Evolutionary conservation across 2,329 filamentous ascomycete genomes (phyloP).

Genomic region (Fusarium paranaense): DNA sequence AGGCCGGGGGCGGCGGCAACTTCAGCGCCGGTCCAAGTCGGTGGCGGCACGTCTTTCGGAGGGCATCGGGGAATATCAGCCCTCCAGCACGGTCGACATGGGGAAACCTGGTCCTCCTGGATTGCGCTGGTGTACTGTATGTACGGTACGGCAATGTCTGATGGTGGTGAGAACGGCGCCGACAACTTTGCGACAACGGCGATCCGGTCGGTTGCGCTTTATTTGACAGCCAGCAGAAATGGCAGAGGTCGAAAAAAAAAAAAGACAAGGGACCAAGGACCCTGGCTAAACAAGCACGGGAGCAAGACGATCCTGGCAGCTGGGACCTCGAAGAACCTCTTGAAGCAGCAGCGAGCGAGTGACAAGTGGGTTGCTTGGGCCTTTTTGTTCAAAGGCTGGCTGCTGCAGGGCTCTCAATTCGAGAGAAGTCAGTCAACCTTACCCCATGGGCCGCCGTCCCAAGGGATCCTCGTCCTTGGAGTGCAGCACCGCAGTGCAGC

Average conservation of each 20-base stretch:
- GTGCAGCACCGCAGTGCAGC: background rate
- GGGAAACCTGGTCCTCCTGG: background rate
- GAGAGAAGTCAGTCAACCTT: background rate
- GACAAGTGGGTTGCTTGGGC: constrained; percentile 4
- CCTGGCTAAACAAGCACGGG: background rate
- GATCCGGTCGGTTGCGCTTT: constrained; percentile 25
- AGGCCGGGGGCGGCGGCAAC: background rate
- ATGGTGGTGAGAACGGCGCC: background rate
- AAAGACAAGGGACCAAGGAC: constrained; percentile 10
- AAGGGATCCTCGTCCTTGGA: constrained; percentile 6
- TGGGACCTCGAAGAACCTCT: background rate
- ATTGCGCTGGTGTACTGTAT: background rate
- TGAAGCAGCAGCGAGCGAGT: background rate
- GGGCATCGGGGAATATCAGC: constrained; percentile 9
- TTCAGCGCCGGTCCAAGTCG: constrained; percentile 8
- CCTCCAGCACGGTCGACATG: background rate
- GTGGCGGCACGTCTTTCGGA: constrained; percentile 6
- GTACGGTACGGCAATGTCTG: background rate
- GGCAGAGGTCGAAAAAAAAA: constrained; percentile 3
- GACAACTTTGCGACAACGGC: background rate
- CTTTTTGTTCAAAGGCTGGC: constrained; percentile 2
- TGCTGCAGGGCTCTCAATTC: background rate
- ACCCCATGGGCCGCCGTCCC: constrained; percentile 2
- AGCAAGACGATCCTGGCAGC: background rate
- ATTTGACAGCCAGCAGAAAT: constrained; percentile 13